Conservation (phyloP, 106 monocot genomes). For the Gastrodia elata region DNA sequence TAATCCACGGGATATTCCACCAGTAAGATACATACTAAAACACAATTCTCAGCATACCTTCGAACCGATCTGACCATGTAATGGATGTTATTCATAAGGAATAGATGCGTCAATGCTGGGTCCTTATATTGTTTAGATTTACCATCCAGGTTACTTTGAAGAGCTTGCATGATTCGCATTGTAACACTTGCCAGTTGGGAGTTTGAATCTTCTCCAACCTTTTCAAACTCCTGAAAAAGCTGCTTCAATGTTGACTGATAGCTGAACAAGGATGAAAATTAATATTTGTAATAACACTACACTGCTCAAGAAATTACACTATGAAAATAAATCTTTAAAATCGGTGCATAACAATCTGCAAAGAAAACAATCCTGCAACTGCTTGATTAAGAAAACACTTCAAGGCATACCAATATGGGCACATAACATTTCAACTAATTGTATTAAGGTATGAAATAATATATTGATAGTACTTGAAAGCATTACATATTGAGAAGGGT, state of each 20-base stretch:
- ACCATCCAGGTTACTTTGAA: slow-evolving; percentile 56
- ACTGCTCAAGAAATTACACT: background rate
- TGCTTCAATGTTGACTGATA: slow-evolving; percentile 82
- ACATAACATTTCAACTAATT: background rate
- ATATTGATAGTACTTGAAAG: background rate
- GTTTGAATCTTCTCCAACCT: slow-evolving; percentile 34
- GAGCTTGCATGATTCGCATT: slow-evolving; percentile 78
- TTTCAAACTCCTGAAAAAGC: slow-evolving; percentile 78
- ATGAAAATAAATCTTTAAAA: slow-evolving; percentile 4
- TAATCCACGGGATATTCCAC: background rate
- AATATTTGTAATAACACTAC: slow-evolving; percentile 7
- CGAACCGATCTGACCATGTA: slow-evolving; percentile 72
- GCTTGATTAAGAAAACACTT: background rate
- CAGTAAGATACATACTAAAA: slow-evolving; percentile 1
- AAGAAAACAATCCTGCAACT: background rate
- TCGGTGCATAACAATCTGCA: background rate
- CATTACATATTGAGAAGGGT: background rate
- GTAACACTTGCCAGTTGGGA: slow-evolving; percentile 67
- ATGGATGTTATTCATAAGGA: slow-evolving; percentile 75
- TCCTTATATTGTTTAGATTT: slow-evolving; percentile 77
- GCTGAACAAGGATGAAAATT: slow-evolving; percentile 27
- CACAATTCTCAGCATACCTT: slow-evolving; percentile 27
- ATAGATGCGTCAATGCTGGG: slow-evolving; percentile 50
- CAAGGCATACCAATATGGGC: background rate
- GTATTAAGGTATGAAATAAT: background rate